These are phyloP conservation scores for Grosmannia penicillata DNA, from an alignment of 2,329 filamentous ascomycete species.

Conservation along the genomic window DNA sequence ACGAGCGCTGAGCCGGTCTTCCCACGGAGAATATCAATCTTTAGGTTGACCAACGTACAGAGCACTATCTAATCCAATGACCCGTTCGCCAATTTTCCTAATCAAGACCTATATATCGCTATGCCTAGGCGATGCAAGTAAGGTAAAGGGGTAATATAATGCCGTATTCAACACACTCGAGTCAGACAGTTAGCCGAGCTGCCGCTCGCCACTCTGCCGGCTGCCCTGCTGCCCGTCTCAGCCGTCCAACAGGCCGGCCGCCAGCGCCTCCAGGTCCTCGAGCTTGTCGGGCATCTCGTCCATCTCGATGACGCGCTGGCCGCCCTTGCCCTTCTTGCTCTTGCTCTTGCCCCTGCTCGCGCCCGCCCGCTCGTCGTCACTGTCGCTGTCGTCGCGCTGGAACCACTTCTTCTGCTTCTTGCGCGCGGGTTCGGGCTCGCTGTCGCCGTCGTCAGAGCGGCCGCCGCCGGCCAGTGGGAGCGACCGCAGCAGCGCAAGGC, in stretches of 20 bases:
- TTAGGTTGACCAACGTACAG: no score
- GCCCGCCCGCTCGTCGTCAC: slow-evolving; percentile 13
- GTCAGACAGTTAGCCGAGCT: no score
- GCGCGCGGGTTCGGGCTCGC: slow-evolving; percentile 26
- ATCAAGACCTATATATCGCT: no score
- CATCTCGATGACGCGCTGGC: slow-evolving; percentile 36
- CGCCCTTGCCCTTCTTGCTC: slow-evolving; percentile 19
- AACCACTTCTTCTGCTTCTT: slow-evolving; percentile 72
- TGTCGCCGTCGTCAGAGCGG: slow-evolving; percentile 13
- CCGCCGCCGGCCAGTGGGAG: slow-evolving; percentile 32
- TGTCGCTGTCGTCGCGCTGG: slow-evolving; percentile 32
- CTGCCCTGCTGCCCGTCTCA: no score
- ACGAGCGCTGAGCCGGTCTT: no score
- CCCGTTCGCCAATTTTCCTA: no score
- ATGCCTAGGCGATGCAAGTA: no score
- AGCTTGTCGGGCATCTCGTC: slow-evolving; percentile 61
- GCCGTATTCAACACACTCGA: no score
- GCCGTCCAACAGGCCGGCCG: slow-evolving; percentile 51
- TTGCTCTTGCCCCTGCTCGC: slow-evolving; percentile 20
- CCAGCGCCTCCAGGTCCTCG: slow-evolving; percentile 65
- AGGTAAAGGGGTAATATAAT: no score
- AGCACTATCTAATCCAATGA: no score
- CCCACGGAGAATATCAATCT: no score
- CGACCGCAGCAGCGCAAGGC: slow-evolving; percentile 42
- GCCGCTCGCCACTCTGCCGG: no score